These are phyloP conservation scores for Penicillium psychrofluorescens DNA, from an alignment of 495 filamentous ascomycete genomes.

Conservation along the genomic window DNA sequence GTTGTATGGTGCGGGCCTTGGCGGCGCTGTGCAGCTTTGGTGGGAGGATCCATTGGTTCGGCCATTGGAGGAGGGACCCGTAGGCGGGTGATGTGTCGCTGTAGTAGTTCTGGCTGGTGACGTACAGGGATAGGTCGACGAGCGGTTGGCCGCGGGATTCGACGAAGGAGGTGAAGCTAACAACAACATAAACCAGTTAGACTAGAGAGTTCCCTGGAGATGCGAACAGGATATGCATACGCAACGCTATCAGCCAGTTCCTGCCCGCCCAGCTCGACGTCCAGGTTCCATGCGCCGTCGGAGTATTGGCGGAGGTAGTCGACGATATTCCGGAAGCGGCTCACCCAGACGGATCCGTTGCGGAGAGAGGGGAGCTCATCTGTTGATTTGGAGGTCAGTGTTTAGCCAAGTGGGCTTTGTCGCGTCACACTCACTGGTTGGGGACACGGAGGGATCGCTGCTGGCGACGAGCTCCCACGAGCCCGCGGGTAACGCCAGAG, in stretches of 20 bases:
- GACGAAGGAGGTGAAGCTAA: constrained; percentile 54
- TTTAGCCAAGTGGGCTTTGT: constrained; percentile 1
- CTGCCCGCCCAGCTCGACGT: constrained; percentile 35
- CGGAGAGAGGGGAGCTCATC: constrained; percentile 68
- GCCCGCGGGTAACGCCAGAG: constrained; percentile 45
- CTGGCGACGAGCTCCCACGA: constrained; percentile 71
- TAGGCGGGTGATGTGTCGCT: constrained; percentile 66
- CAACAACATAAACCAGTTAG: no score
- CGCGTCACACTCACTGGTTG: constrained; percentile 57
- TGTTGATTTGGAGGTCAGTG: constrained; percentile 22
- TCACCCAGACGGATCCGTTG: constrained; percentile 55
- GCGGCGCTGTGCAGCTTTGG: constrained; percentile 59
- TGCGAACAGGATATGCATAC: constrained; percentile 24
- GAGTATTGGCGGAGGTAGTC: constrained; percentile 56
- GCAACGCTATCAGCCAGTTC: constrained; percentile 47
- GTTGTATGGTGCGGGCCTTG: constrained; percentile 60
- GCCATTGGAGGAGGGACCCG: constrained; percentile 68
- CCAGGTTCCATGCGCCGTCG: constrained; percentile 47
- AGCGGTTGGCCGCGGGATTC: constrained; percentile 57
- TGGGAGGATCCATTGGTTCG: constrained; percentile 73
- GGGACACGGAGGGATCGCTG: constrained; percentile 67
- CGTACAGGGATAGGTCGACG: constrained; percentile 76
- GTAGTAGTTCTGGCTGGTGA: constrained; percentile 79
- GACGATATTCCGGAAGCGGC: constrained; percentile 68
- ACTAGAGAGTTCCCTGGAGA: background rate